Evolutionary conservation across 352 stramenopile species (phyloP).

Genomic region (Phytophthora melonis): DNA sequence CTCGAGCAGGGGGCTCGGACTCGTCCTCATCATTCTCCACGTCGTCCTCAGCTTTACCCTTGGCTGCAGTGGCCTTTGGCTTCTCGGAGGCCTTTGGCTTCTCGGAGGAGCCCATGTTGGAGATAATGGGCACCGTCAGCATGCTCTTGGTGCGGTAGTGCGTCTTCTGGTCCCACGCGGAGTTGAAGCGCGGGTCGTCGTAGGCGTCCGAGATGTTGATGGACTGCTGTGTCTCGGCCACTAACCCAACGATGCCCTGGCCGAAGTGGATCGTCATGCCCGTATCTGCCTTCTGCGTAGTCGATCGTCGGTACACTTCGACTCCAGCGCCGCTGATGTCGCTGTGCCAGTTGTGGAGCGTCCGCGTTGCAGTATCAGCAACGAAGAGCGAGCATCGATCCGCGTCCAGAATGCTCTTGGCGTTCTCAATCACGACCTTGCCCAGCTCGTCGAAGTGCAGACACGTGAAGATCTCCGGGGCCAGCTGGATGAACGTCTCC

Average conservation of each 20-base stretch:
- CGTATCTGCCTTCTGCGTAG: constrained; percentile 30
- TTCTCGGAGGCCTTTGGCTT: constrained; percentile 23
- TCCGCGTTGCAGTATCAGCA: constrained; percentile 56
- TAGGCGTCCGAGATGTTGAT: constrained; percentile 86
- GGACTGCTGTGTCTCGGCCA: constrained; percentile 64
- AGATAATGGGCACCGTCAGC: constrained; percentile 76
- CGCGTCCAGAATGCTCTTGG: constrained; percentile 77
- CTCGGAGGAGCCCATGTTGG: constrained; percentile 42
- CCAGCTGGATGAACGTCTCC: constrained; percentile 76
- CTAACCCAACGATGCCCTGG: constrained; percentile 76
- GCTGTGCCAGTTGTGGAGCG: constrained; percentile 79
- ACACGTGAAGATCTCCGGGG: constrained; percentile 83
- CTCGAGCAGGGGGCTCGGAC: constrained; percentile 1
- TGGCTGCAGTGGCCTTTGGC: background rate
- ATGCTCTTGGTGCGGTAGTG: constrained; percentile 88
- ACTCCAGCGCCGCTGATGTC: constrained; percentile 72
- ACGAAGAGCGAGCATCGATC: constrained; percentile 84
- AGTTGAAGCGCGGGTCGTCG: constrained; percentile 80
- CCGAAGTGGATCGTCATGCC: constrained; percentile 79
- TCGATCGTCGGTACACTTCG: constrained; percentile 49
- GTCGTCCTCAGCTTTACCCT: background rate
- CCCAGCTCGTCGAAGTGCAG: constrained; percentile 82
- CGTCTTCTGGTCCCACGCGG: constrained; percentile 81
- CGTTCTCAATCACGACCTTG: constrained; percentile 82
- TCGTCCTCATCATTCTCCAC: background rate